These are phyloP conservation scores for Heracleum sosnowskyi DNA, from an alignment of 129 eudicot species.

Conservation along the genomic window DNA sequence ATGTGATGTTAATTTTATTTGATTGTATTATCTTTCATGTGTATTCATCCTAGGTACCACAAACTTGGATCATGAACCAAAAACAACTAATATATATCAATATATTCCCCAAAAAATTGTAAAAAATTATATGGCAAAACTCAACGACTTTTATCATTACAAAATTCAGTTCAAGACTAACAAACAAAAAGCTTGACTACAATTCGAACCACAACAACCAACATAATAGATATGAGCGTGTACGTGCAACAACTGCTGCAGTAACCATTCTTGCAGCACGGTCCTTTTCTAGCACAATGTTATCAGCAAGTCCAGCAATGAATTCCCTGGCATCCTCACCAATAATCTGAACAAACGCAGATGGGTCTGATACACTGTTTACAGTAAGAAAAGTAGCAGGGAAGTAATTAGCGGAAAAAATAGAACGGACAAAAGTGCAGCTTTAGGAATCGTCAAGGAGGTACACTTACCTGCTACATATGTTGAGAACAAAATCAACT, in stretches of 20 bases:
- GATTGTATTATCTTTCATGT: too few species aligned
- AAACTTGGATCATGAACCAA: too few species aligned
- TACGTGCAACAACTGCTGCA: slow-evolving; percentile 97
- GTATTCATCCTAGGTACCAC: too few species aligned
- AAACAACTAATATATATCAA: too few species aligned
- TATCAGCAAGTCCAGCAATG: slow-evolving; percentile 79
- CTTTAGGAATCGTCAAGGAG: background rate
- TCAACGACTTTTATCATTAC: too few species aligned
- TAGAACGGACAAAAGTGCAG: background rate
- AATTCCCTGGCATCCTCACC: slow-evolving; percentile 83
- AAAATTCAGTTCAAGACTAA: too few species aligned
- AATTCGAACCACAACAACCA: too few species aligned
- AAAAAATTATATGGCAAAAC: too few species aligned
- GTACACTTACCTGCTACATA: slow-evolving; percentile 47
- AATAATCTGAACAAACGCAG: slow-evolving; percentile 51
- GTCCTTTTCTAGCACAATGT: slow-evolving; percentile 59
- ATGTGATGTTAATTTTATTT: too few species aligned
- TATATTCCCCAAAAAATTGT: too few species aligned
- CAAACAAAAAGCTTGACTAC: too few species aligned
- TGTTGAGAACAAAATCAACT: slow-evolving; percentile 51
- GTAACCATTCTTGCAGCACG: slow-evolving; percentile 92
- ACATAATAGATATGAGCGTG: too few species aligned
- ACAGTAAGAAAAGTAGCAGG: slow-evolving; percentile 17
- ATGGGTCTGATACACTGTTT: slow-evolving; percentile 46
- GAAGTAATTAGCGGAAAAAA: background rate